Evolutionary conservation across 805 yeast species (phyloP).

Genomic region (Monosporozyma siamensis): DNA sequence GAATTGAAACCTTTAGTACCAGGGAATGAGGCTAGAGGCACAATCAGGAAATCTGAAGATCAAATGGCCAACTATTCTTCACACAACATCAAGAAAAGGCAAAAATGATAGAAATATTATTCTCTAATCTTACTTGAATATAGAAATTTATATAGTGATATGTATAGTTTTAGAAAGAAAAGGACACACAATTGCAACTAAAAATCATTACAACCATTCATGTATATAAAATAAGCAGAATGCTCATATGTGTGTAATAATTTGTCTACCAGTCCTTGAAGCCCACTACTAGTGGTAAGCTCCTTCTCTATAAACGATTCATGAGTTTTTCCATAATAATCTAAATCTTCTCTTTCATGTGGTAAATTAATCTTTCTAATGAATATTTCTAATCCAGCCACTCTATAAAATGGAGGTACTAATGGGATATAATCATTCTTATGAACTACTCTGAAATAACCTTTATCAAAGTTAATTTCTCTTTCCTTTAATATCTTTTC

Average conservation of each 20-base stretch:
- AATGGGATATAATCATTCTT: conserved; percentile 49
- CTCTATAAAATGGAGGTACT: conserved; percentile 46
- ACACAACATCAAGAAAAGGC: not conserved
- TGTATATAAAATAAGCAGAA: conserved; percentile 30
- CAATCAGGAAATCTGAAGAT: conserved; percentile 2
- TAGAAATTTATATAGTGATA: too few relatives aligned
- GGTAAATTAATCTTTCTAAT: conserved; percentile 34
- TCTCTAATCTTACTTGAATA: not conserved
- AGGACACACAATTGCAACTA: conserved; percentile 1
- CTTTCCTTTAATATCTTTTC: conserved; percentile 16
- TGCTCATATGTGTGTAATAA: conserved; percentile 31
- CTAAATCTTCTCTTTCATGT: conserved; percentile 21
- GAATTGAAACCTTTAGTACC: conserved; percentile 7
- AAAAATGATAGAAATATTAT: not conserved
- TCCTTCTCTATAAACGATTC: too few relatives aligned
- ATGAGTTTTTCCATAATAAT: conserved; percentile 18
- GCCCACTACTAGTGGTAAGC: not conserved
- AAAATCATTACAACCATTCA: conserved; percentile 28
- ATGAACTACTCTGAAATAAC: conserved; percentile 49
- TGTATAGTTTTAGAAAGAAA: not conserved
- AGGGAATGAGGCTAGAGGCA: not conserved
- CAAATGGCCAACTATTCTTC: not conserved
- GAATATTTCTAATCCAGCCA: conserved; percentile 44
- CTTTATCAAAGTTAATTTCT: conserved; percentile 23
- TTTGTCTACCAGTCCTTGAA: conserved; percentile 8